These are phyloP conservation scores for Carex sylvatica DNA, from an alignment of 202 grass and related monocot genomes.

Conservation along the genomic window DNA sequence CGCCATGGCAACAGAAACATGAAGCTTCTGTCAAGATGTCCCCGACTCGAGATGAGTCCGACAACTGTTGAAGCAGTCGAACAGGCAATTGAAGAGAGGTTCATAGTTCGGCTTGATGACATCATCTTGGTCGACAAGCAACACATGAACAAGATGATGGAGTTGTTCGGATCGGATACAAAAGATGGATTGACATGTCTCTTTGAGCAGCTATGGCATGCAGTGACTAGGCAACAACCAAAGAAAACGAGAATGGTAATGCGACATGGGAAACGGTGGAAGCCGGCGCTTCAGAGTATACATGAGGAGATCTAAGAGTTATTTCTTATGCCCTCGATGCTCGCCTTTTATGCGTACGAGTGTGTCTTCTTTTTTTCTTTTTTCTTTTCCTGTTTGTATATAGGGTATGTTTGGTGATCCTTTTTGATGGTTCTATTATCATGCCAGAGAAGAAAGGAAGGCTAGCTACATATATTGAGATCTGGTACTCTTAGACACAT, in stretches of 20 bases:
- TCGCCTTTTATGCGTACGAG: neutral
- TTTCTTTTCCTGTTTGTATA: neutral
- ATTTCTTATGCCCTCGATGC: neutral
- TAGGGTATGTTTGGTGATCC: neutral
- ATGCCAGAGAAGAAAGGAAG: slow-evolving; percentile 4
- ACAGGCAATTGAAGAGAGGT: slow-evolving; percentile 18
- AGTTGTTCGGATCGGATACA: neutral
- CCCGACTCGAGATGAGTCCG: neutral
- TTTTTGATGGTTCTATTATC: slow-evolving; percentile 26
- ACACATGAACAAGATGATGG: neutral
- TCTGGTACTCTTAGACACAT: neutral
- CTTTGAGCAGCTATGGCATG: slow-evolving; percentile 18
- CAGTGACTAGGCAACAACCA: neutral
- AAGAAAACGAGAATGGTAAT: neutral
- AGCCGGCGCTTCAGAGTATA: slow-evolving; percentile 28
- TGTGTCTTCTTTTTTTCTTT: neutral
- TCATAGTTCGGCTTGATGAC: neutral
- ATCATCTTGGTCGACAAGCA: slow-evolving; percentile 1
- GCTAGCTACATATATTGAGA: neutral
- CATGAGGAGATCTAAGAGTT: slow-evolving; percentile 14
- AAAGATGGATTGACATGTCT: slow-evolving; percentile 10
- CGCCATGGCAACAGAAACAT: neutral
- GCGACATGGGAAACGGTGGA: slow-evolving; percentile 18
- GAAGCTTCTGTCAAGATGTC: neutral
- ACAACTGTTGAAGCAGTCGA: slow-evolving; percentile 15